These are phyloP conservation scores for Gigaspora rosea DNA, from an alignment of 192 early-diverging fungal species.

Conservation along the genomic window DNA sequence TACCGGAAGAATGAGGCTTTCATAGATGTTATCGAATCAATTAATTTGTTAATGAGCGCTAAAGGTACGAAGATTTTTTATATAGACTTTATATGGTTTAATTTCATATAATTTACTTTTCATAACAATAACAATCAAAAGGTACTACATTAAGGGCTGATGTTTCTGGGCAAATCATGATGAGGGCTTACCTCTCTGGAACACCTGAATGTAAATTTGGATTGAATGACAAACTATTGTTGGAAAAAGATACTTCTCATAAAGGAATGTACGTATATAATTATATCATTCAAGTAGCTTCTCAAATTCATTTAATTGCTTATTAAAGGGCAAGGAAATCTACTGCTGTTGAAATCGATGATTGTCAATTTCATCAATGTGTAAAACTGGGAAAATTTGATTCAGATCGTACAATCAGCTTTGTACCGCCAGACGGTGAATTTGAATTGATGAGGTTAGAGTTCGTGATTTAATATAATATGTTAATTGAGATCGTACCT, in stretches of 20 bases:
- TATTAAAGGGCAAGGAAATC: not conserved
- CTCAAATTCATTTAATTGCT: not conserved
- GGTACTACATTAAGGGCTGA: constrained; percentile 87
- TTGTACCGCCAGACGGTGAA: constrained; percentile 96
- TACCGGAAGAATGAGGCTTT: constrained; percentile 99
- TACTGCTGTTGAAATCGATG: constrained; percentile 88
- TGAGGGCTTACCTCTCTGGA: constrained; percentile 95
- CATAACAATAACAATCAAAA: not conserved
- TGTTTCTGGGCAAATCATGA: constrained; percentile 87
- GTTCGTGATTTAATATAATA: not conserved
- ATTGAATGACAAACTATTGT: constrained; percentile 91
- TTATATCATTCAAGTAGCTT: not conserved
- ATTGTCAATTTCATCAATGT: constrained; percentile 99
- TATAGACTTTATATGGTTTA: not conserved
- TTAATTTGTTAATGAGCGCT: constrained; percentile 87
- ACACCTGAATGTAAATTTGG: constrained; percentile 98
- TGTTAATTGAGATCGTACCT: too few species aligned
- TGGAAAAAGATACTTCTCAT: constrained; percentile 69
- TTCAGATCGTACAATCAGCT: constrained; percentile 90
- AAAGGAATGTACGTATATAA: constrained; percentile 36
- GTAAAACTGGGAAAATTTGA: constrained; percentile 93
- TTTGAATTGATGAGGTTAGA: constrained; percentile 91
- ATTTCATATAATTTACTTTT: not conserved
- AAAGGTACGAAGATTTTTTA: constrained; percentile 34
- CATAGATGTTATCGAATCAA: constrained; percentile 97